Evolutionary conservation across 441 rosid species (phyloP).

Genomic region (Iberis amara): DNA sequence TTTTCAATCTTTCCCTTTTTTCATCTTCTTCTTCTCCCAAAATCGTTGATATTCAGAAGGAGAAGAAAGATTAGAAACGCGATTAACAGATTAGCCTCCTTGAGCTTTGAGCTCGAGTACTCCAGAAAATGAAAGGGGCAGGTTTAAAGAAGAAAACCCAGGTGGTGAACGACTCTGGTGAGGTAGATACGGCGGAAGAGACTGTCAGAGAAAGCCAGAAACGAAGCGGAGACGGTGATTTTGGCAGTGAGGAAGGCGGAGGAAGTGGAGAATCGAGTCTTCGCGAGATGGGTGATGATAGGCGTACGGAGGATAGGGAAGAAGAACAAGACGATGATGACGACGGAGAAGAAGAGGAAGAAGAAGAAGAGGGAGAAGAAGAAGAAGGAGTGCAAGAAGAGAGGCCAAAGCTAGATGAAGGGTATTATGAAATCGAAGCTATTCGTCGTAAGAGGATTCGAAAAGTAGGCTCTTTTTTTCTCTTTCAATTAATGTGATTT

Average conservation of each 20-base stretch:
- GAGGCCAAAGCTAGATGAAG: constrained; percentile 81
- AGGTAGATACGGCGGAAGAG: constrained; percentile 28
- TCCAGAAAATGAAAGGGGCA: constrained; percentile 39
- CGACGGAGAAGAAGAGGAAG: constrained; percentile 34
- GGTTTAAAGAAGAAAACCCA: constrained; percentile 36
- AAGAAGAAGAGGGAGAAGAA: constrained; percentile 29
- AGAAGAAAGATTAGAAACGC: neutral
- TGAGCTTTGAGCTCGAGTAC: constrained; percentile 1
- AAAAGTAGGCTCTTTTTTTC: constrained; percentile 48
- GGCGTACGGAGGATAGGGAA: constrained; percentile 34
- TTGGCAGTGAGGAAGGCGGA: constrained; percentile 24
- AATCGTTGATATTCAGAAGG: constrained; percentile 12
- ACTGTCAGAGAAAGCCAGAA: constrained; percentile 23
- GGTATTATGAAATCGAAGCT: constrained; percentile 91
- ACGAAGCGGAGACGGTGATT: constrained; percentile 26
- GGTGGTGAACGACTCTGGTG: constrained; percentile 25
- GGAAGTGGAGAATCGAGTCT: constrained; percentile 20
- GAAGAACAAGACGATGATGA: constrained; percentile 30
- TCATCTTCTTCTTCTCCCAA: neutral
- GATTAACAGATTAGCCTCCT: constrained; percentile 9
- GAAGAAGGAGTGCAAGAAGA: constrained; percentile 41
- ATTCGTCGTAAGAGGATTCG: constrained; percentile 85
- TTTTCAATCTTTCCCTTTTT: constrained; percentile 24
- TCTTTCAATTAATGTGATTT: constrained; percentile 10
- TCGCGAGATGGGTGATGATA: constrained; percentile 31